These are phyloP conservation scores for Pyracantha coccinea DNA, from an alignment of 331 rosid species.

Conservation along the genomic window DNA sequence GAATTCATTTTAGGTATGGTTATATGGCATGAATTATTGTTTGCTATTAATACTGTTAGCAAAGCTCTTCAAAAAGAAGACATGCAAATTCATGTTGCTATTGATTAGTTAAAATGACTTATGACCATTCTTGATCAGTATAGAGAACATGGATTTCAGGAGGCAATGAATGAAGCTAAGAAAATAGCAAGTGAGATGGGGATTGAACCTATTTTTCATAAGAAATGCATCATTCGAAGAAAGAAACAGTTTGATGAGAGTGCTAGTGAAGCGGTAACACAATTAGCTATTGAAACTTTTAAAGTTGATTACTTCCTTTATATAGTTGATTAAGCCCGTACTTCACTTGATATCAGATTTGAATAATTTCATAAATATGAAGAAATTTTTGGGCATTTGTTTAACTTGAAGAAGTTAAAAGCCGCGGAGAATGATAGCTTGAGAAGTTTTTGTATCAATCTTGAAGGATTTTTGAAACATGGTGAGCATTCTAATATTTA, in stretches of 20 bases:
- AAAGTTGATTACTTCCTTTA: constrained; percentile 3
- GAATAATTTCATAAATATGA: neutral
- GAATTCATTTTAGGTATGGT: neutral
- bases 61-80: neutral
- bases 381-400: neutral
- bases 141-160: neutral
- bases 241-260: neutral
- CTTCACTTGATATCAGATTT: neutral
- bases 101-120: neutral
- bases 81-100: constrained; percentile 9
- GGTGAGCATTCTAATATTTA: no score
- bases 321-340: neutral
- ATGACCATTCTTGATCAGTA: neutral
- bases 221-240: neutral
- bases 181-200: neutral
- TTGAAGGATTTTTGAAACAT: neutral
- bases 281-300: neutral
- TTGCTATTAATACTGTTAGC: neutral
- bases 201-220: neutral
- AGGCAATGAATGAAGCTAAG: neutral
- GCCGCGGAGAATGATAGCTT: neutral
- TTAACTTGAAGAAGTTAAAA: neutral
- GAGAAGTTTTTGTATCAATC: no score
- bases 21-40: neutral
- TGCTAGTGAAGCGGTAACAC: neutral